These are phyloP conservation scores for Handroanthus guayacan DNA, from an alignment of 257 asterid genomes.

Conservation along the genomic window DNA sequence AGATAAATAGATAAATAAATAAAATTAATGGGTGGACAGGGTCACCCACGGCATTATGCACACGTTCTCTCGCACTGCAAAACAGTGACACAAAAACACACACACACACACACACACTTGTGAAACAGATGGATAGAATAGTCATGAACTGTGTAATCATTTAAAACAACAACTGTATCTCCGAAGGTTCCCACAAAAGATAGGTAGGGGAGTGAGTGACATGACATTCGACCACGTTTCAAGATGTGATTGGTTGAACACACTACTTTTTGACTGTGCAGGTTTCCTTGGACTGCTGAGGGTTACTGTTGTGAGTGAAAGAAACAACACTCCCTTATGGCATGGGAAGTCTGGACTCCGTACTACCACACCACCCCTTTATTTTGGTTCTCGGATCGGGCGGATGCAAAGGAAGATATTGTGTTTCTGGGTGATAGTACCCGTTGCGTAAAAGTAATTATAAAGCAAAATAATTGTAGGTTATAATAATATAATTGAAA, in stretches of 20 bases:
- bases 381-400: too few relatives aligned
- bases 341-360: constrained; percentile 6
- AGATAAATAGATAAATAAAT: too few relatives aligned
- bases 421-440: too few relatives aligned
- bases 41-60: not conserved
- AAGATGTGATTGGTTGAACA: constrained; percentile 33
- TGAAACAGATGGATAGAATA: too few relatives aligned
- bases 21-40: not conserved
- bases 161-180: constrained; percentile 15
- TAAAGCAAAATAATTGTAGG: too few relatives aligned
- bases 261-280: constrained; percentile 4
- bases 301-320: not conserved
- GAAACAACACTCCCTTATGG: constrained; percentile 27
- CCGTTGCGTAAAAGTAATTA: too few relatives aligned
- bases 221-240: constrained; percentile 41
- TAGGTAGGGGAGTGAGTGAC: not conserved
- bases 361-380: too few relatives aligned
- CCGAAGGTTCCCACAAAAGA: not conserved
- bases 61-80: constrained; percentile 25
- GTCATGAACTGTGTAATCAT: constrained; percentile 21
- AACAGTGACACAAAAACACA: constrained; percentile 9
- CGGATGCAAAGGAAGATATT: too few relatives aligned
- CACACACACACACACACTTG: too few relatives aligned
- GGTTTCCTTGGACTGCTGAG: not conserved
- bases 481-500: too few relatives aligned